phyloP scores from a whole-genome alignment of 2,329 filamentous ascomycete species.

The Pseudogymnoascus sp. region DNA sequence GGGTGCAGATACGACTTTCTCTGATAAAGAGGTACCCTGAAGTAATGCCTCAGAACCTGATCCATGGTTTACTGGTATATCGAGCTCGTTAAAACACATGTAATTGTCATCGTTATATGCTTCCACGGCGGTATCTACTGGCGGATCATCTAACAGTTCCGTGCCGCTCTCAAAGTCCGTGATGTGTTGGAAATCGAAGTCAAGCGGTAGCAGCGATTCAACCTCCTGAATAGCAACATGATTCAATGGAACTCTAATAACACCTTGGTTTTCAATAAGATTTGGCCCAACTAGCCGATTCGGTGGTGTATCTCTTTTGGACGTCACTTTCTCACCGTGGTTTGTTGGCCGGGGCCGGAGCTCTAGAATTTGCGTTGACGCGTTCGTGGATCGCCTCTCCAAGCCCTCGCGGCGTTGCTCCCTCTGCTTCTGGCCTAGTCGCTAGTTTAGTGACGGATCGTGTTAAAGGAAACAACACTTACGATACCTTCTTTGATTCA shows the following conservation, averaged over 20 bases:
- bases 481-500: slow-evolving; percentile 33
- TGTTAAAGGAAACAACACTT: slow-evolving; percentile 15
- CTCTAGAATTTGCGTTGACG: not conserved
- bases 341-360: not conserved
- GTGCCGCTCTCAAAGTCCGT: not conserved
- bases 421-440: slow-evolving; percentile 18
- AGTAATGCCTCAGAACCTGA: not conserved
- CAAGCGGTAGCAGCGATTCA: not conserved
- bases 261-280: not conserved
- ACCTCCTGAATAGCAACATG: not conserved
- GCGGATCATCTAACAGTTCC: not conserved
- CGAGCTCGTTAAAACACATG: not conserved
- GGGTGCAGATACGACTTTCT: not conserved
- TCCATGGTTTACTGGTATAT: not conserved
- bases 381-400: not conserved
- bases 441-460: not conserved
- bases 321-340: not conserved
- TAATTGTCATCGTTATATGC: not conserved
- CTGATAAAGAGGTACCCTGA: not conserved
- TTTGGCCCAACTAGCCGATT: not conserved
- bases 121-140: not conserved
- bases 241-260: not conserved
- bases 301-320: not conserved
- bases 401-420: not conserved
- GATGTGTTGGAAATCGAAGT: not conserved